Conservation (phyloP, 345 rosid genomes). For the Eucalyptus sp. region DNA sequence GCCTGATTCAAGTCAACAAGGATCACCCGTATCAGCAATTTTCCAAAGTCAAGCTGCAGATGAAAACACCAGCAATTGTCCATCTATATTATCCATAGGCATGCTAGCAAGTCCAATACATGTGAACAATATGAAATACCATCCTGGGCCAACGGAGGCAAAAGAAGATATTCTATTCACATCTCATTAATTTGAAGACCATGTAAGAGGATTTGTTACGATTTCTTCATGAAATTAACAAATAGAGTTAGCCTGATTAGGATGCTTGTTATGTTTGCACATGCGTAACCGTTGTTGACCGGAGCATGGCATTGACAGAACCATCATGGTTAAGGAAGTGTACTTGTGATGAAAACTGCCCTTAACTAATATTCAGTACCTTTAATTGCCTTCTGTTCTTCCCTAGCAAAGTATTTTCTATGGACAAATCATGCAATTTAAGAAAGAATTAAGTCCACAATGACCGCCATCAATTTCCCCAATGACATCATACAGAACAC, state of each 20-base stretch:
- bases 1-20: constrained; percentile 28
- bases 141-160: not conserved
- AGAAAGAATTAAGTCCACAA: not conserved
- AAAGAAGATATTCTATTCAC: not conserved
- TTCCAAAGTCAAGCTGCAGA: not conserved
- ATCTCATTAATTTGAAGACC: not conserved
- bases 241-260: not conserved
- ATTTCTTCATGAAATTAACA: not conserved
- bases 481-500: not conserved
- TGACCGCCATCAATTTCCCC: not conserved
- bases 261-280: not conserved
- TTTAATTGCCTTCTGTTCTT: not conserved
- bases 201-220: not conserved
- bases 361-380: not conserved
- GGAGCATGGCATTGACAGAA: not conserved
- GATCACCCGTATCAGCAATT: not conserved
- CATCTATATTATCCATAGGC: not conserved
- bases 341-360: not conserved
- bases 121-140: not conserved
- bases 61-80: not conserved
- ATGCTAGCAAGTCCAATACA: not conserved
- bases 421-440: not conserved
- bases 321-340: not conserved
- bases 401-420: not conserved
- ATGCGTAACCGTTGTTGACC: not conserved